These are phyloP conservation scores for Boletus barrowsii DNA, from an alignment of 768 basidiomycete species.

Conservation along the genomic window DNA sequence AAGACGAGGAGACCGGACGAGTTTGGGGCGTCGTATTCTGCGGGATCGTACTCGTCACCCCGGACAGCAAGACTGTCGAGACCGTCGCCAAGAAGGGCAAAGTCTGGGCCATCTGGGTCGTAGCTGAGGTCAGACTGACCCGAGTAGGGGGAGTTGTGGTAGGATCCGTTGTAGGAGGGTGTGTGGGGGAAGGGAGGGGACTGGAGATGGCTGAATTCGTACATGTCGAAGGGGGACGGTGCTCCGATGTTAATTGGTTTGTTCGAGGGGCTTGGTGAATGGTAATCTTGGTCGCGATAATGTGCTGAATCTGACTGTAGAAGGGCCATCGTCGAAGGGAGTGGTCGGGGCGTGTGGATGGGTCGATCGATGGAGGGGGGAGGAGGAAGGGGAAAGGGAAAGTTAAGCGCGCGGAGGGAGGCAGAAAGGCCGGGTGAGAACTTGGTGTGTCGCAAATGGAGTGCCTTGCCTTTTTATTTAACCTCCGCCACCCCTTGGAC, in stretches of 20 bases:
- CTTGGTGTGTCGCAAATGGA: conserved; percentile 14
- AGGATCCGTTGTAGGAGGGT: conserved; percentile 61
- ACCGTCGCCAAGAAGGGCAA: conserved; percentile 50
- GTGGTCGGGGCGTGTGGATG: background rate
- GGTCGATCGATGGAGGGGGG: conserved; percentile 8
- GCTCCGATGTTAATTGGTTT: conserved; percentile 25
- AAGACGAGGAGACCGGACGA: conserved; percentile 55
- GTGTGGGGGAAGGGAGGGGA: conserved; percentile 46
- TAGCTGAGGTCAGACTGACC: conserved; percentile 63
- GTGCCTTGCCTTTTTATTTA: conserved; percentile 30
- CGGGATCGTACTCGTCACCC: conserved; percentile 62
- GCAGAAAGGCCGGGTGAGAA: conserved; percentile 30
- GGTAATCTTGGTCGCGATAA: conserved; percentile 28
- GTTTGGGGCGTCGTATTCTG: conserved; percentile 65
- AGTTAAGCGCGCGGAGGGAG: conserved; percentile 21
- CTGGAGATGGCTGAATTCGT: conserved; percentile 36
- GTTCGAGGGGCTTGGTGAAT: conserved; percentile 24
- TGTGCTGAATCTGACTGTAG: conserved; percentile 21
- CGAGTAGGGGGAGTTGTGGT: conserved; percentile 71
- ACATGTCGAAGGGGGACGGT: conserved; percentile 37
- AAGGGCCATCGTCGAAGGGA: conserved; percentile 26
- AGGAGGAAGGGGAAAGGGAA: background rate
- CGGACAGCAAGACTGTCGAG: conserved; percentile 32
- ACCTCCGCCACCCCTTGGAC: conserved; percentile 26
- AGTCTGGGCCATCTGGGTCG: conserved; percentile 47